Evolutionary conservation across 805 yeast genomes (phyloP).

Genomic region (Saccharomycopsis lassenensis): DNA sequence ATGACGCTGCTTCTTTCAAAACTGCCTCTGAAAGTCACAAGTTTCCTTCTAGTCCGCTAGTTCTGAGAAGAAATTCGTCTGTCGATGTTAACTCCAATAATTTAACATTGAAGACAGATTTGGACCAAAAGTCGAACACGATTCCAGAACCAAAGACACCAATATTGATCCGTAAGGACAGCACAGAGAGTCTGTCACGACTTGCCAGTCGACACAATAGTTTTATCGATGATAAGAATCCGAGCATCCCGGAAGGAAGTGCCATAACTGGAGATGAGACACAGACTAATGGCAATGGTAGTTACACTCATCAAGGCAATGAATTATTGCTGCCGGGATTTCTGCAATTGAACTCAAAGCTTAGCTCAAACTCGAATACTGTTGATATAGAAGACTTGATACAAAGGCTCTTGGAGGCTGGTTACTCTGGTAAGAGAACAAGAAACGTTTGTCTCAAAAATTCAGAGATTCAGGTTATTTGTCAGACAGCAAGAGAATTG

Average conservation of each 20-base stretch:
- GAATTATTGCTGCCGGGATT: conserved; percentile 4
- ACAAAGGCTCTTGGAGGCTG: conserved; percentile 87
- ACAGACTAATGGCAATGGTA: conserved; percentile 8
- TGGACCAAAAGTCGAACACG: no score
- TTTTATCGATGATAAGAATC: conserved; percentile 4
- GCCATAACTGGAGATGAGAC: conserved; percentile 19
- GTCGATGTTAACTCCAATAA: no score
- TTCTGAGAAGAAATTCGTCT: conserved; percentile 20
- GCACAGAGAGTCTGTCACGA: conserved; percentile 26
- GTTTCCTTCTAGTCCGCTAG: conserved; percentile 12
- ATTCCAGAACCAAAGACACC: conserved; percentile 70
- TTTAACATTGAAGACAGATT: no score
- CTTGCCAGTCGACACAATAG: conserved; percentile 14
- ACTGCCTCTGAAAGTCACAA: conserved; percentile 22
- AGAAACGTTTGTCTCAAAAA: conserved; percentile 81
- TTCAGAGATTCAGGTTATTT: conserved; percentile 78
- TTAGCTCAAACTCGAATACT: not conserved
- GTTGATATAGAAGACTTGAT: conserved; percentile 75
- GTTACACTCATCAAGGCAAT: not conserved
- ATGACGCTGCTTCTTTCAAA: conserved; percentile 25
- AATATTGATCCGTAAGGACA: conserved; percentile 46
- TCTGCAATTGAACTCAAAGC: not conserved
- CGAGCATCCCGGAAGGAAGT: not conserved
- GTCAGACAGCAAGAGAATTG: conserved; percentile 81
- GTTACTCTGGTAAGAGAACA: conserved; percentile 89